These are phyloP conservation scores for Podospora bellae-mahoneyi DNA, from an alignment of 495 filamentous ascomycete genomes.

Conservation along the genomic window DNA sequence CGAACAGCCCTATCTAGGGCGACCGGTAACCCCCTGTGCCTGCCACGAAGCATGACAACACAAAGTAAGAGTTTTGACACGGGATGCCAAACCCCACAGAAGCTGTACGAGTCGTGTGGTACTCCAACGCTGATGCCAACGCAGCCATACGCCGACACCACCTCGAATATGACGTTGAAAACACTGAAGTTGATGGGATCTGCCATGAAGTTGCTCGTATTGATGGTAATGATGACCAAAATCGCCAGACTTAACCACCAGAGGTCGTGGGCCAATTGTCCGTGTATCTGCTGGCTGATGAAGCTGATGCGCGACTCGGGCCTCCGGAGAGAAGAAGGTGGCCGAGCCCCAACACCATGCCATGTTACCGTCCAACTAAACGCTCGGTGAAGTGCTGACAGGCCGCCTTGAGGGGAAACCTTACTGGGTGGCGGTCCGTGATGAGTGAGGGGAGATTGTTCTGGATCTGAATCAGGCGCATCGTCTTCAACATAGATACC, in stretches of 20 bases:
- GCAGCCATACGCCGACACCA: slow-evolving; percentile 79
- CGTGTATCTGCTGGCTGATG: slow-evolving; percentile 65
- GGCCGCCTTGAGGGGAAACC: slow-evolving; percentile 16
- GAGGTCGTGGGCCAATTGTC: slow-evolving; percentile 79
- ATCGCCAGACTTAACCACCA: slow-evolving; percentile 79
- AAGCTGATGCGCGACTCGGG: slow-evolving; percentile 43
- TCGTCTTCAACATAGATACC: slow-evolving; percentile 62
- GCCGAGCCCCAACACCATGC: slow-evolving; percentile 37
- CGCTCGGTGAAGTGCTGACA: slow-evolving; percentile 28
- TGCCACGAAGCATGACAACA: slow-evolving; percentile 71
- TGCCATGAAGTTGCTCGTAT: slow-evolving; percentile 60
- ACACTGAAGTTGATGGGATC: slow-evolving; percentile 70
- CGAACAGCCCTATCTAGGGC: slow-evolving; percentile 76
- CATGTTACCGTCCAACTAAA: slow-evolving; percentile 36
- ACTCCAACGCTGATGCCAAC: slow-evolving; percentile 76
- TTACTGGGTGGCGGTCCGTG: neutral
- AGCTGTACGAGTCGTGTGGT: slow-evolving; percentile 64
- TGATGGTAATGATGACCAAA: slow-evolving; percentile 72
- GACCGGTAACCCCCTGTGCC: slow-evolving; percentile 77
- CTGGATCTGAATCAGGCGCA: slow-evolving; percentile 17
- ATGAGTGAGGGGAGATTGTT: neutral
- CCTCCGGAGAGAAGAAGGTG: slow-evolving; percentile 16
- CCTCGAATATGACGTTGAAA: slow-evolving; percentile 85
- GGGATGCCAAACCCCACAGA: slow-evolving; percentile 67
- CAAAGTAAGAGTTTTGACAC: slow-evolving; percentile 74